phyloP scores from a whole-genome alignment of 352 stramenopile species.

The Peronospora destructor region DNA sequence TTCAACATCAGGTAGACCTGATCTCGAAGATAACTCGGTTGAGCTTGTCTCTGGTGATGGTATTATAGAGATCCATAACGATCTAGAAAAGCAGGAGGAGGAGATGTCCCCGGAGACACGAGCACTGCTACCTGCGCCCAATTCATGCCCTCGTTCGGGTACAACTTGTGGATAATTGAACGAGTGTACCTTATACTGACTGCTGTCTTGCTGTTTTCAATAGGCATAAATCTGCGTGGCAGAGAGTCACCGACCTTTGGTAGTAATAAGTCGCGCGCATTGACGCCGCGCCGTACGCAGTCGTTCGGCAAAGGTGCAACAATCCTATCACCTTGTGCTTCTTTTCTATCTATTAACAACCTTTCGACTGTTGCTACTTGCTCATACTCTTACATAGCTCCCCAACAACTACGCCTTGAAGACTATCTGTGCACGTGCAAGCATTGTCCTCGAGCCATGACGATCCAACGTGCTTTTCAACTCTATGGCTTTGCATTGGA shows the following conservation, averaged over 20 bases:
- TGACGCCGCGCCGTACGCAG: constrained; percentile 15
- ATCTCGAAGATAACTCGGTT: constrained; percentile 16
- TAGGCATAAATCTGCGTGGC: constrained; percentile 26
- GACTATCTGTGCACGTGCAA: constrained; percentile 67
- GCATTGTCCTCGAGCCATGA: constrained; percentile 44
- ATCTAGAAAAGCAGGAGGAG: constrained; percentile 8
- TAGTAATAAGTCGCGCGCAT: constrained; percentile 15
- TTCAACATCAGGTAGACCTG: constrained; percentile 5
- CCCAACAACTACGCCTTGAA: constrained; percentile 18
- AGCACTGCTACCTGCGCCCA: constrained; percentile 24
- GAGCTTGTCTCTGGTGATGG: constrained; percentile 23
- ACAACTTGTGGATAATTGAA: background rate
- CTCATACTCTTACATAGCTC: constrained; percentile 1
- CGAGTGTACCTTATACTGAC: background rate
- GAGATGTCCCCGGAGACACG: constrained; percentile 15
- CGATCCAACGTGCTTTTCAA: constrained; percentile 41
- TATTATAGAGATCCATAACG: constrained; percentile 14
- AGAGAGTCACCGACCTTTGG: constrained; percentile 23
- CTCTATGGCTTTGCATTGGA: constrained; percentile 36
- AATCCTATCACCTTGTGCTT: background rate
- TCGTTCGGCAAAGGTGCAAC: constrained; percentile 19
- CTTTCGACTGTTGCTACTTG: constrained; percentile 2
- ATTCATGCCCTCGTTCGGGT: constrained; percentile 31
- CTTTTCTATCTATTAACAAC: background rate
- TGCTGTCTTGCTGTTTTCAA: background rate